A percentile compares a stretch with the other conserved stretches of the same genome.
Conservation (phyloP, 306 rosid species). For the Quercus suber region DNA sequence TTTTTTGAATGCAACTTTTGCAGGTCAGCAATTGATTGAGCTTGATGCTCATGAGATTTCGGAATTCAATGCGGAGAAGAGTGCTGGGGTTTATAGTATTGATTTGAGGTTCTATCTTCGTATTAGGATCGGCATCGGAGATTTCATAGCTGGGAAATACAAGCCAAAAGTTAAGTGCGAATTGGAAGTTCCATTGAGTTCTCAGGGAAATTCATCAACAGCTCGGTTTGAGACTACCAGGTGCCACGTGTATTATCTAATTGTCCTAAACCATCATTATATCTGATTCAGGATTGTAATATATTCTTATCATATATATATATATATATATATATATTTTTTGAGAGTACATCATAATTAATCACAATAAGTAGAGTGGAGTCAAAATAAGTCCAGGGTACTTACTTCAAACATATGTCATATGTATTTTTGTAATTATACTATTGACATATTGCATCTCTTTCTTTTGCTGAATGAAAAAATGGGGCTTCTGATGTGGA, state of each 20-base stretch:
- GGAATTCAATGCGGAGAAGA: constrained; percentile 28
- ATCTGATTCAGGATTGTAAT: no score
- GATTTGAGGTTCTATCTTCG: constrained; percentile 42
- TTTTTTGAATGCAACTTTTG: constrained; percentile 29
- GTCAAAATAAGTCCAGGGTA: no score
- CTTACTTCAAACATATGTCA: no score
- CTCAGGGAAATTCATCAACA: constrained; percentile 13
- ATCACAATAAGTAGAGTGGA: no score
- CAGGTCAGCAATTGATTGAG: constrained; percentile 28
- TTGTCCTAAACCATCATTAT: no score
- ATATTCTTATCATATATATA: no score
- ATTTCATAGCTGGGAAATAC: constrained; percentile 4
- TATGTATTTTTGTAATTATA: no score
- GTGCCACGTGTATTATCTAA: constrained; percentile 24
- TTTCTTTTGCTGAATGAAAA: no score
- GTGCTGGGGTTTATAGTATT: constrained; percentile 24
- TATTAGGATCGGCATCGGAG: constrained; percentile 47
- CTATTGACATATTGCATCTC: no score
- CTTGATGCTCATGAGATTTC: not conserved
- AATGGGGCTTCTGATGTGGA: no score
- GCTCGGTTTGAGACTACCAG: constrained; percentile 28
- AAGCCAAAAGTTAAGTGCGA: constrained; percentile 47
- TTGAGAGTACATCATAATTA: no score
- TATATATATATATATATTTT: no score
- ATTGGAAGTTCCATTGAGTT: constrained; percentile 44